Evolutionary conservation across 2,329 filamentous ascomycete species (phyloP).

Genomic region (Samsoniella hepiali): DNA sequence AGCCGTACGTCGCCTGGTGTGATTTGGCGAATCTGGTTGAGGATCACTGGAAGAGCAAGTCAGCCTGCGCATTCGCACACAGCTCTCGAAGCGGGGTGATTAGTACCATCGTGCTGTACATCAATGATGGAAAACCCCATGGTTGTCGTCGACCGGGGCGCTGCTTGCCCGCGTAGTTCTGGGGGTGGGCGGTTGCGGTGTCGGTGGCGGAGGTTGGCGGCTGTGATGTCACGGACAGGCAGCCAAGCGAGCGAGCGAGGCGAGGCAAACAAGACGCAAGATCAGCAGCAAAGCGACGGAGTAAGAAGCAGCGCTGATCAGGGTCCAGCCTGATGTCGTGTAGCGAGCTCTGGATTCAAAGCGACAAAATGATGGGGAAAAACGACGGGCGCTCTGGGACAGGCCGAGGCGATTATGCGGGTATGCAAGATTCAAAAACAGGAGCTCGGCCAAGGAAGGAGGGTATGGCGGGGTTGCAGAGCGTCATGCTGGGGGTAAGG

Average conservation of each 20-base stretch:
- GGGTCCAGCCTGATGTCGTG: not conserved
- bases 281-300: not conserved
- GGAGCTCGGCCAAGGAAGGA: slow-evolving; percentile 4
- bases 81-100: not conserved
- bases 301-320: not conserved
- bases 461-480: slow-evolving; percentile 13
- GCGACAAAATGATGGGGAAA: not conserved
- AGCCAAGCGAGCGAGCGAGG: too few species aligned
- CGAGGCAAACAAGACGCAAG: slow-evolving; percentile 15
- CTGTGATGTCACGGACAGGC: slow-evolving; percentile 10
- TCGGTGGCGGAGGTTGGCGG: slow-evolving; percentile 5
- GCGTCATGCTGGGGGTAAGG: not conserved
- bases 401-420: slow-evolving; percentile 12
- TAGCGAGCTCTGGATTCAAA: not conserved
- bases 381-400: not conserved
- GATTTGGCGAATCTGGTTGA: slow-evolving; percentile 63
- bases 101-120: slow-evolving; percentile 61
- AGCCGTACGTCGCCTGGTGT: slow-evolving; percentile 71
- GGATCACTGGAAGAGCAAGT: slow-evolving; percentile 31
- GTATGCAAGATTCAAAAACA: slow-evolving; percentile 17
- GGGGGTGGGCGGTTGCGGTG: not conserved
- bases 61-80: slow-evolving; percentile 18
- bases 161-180: slow-evolving; percentile 1
- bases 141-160: slow-evolving; percentile 39
- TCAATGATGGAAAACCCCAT: slow-evolving; percentile 86